Conservation (phyloP, 2,329 filamentous ascomycete species). For the Penicillium sp. region DNA sequence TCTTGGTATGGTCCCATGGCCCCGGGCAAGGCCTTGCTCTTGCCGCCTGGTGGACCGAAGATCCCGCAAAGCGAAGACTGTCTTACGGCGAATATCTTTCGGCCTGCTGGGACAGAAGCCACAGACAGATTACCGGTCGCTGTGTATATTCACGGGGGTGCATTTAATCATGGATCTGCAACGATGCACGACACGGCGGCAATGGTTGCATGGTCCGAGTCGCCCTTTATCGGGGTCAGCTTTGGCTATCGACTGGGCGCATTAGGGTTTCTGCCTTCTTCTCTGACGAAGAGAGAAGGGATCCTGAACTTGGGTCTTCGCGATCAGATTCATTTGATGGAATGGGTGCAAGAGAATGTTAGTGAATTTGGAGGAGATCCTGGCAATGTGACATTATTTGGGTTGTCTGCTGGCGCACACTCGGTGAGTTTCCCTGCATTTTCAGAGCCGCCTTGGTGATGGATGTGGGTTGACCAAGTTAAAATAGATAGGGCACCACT, state of each 20-base stretch:
- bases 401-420: slow-evolving; percentile 44
- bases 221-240: slow-evolving; percentile 41
- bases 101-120: slow-evolving; percentile 20
- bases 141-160: slow-evolving; percentile 40
- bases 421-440: slow-evolving; percentile 23
- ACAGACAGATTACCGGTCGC: slow-evolving; percentile 33
- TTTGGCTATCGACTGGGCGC: slow-evolving; percentile 44
- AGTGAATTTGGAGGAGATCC: slow-evolving; percentile 21
- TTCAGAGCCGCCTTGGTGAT: too few species aligned
- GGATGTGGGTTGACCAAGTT: background rate
- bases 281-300: slow-evolving; percentile 48
- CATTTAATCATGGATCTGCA: slow-evolving; percentile 30
- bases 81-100: slow-evolving; percentile 38
- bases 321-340: slow-evolving; percentile 33
- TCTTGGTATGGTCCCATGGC: slow-evolving; percentile 30
- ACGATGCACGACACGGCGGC: slow-evolving; percentile 52
- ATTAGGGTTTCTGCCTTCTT: slow-evolving; percentile 63
- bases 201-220: slow-evolving; percentile 52
- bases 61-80: slow-evolving; percentile 45
- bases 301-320: slow-evolving; percentile 41
- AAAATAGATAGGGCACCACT: slow-evolving; percentile 59
- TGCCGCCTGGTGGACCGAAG: slow-evolving; percentile 46
- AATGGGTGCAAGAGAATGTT: slow-evolving; percentile 24
- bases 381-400: slow-evolving; percentile 33
- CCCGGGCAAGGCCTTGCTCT: slow-evolving; percentile 44